These are phyloP conservation scores for Exophiala sp. DNA, from an alignment of 2,329 filamentous ascomycete genomes.

Conservation along the genomic window DNA sequence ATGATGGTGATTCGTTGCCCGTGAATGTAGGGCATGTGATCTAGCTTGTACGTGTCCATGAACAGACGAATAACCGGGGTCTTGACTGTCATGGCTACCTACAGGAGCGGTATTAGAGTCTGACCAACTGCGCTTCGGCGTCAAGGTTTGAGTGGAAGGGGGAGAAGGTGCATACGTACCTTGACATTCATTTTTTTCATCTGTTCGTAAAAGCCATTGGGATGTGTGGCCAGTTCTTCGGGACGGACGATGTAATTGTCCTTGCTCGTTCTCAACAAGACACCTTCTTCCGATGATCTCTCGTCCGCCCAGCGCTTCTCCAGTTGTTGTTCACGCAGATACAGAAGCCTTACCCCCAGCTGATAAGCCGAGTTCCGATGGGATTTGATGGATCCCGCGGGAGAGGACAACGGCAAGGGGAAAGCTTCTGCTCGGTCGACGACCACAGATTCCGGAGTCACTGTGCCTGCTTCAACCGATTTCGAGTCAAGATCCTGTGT, in stretches of 20 bases:
- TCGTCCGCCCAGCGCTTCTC: conserved; percentile 12
- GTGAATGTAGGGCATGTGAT: conserved; percentile 50
- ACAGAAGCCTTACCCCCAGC: conserved; percentile 9
- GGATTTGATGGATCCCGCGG: too few relatives aligned
- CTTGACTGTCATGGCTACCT: conserved; percentile 61
- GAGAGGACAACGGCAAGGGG: too few relatives aligned
- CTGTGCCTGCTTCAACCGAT: too few relatives aligned
- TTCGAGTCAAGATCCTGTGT: too few relatives aligned
- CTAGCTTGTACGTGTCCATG: conserved; percentile 45
- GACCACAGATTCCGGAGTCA: too few relatives aligned
- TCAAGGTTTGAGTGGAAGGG: too few relatives aligned
- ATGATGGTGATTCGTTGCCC: conserved; percentile 58
- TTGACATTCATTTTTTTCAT: conserved; percentile 30
- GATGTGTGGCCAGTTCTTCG: conserved; percentile 40
- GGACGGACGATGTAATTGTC: conserved; percentile 49
- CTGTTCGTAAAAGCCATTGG: conserved; percentile 38
- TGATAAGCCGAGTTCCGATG: not conserved
- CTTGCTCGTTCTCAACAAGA: conserved; percentile 49
- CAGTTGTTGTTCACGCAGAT: conserved; percentile 12
- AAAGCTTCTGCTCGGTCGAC: too few relatives aligned
- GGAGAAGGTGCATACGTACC: not conserved
- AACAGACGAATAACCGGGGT: conserved; percentile 59
- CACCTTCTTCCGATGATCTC: conserved; percentile 46
- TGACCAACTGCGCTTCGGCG: too few relatives aligned
- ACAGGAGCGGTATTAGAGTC: too few relatives aligned